These are phyloP conservation scores for Spinellus fusiger DNA, from an alignment of 192 early-diverging fungal species.

Conservation along the genomic window DNA sequence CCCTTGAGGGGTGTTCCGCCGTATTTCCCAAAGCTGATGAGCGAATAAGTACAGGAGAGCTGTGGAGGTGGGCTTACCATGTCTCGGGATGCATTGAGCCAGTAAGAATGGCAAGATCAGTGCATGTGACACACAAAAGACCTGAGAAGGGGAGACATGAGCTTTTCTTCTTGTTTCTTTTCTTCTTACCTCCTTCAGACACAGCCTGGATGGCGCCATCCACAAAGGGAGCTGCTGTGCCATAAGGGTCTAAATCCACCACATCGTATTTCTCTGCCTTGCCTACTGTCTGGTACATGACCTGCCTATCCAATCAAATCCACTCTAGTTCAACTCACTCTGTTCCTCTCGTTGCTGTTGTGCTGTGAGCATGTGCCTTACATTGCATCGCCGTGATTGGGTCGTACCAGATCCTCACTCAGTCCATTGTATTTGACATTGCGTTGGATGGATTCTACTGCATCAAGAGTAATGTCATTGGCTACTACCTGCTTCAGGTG, in stretches of 20 bases:
- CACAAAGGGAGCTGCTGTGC: conserved; percentile 90
- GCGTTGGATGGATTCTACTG: conserved; percentile 80
- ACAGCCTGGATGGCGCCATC: conserved; percentile 93
- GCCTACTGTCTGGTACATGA: conserved; percentile 65
- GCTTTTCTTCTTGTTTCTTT: not conserved
- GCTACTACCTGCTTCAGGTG: conserved; percentile 73
- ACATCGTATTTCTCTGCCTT: conserved; percentile 64
- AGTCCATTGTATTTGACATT: conserved; percentile 85
- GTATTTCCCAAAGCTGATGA: conserved; percentile 84
- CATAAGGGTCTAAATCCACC: conserved; percentile 96
- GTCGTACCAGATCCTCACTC: conserved; percentile 61
- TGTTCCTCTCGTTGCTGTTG: not conserved
- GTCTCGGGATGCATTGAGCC: conserved; percentile 84
- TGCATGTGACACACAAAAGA: conserved; percentile 95
- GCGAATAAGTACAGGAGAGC: not conserved
- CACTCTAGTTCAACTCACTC: not conserved
- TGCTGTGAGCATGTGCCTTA: conserved; percentile 22
- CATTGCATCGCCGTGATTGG: conserved; percentile 85
- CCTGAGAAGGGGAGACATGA: not conserved
- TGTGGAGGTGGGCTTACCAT: conserved; percentile 33
- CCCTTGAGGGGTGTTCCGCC: conserved; percentile 85
- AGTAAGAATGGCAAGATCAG: conserved; percentile 92
- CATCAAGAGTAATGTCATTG: conserved; percentile 88
- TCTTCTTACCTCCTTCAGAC: conserved; percentile 62
- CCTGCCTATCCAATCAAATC: conserved; percentile 33